Conservation (phyloP, 2,329 filamentous ascomycete species). For the Claviceps sp. region DNA sequence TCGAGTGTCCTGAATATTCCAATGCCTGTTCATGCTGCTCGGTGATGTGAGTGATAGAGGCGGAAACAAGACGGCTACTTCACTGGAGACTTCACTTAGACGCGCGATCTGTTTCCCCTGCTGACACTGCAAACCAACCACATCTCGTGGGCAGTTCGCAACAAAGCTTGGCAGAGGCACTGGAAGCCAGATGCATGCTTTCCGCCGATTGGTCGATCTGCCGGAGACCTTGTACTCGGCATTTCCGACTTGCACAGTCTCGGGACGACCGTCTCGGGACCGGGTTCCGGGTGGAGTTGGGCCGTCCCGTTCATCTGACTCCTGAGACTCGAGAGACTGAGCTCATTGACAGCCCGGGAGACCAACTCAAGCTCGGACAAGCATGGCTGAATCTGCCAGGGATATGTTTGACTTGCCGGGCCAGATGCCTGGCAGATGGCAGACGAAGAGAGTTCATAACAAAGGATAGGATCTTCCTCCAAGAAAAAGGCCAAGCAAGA, state of each 20-base stretch:
- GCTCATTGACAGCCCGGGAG: neutral
- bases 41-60: too few species aligned
- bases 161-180: neutral
- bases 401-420: too few species aligned
- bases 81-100: too few species aligned
- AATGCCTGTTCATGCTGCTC: too few species aligned
- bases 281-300: conserved; percentile 1
- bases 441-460: neutral
- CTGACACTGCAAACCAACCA: neutral
- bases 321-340: too few species aligned
- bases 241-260: neutral
- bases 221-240: neutral
- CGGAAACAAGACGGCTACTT: too few species aligned
- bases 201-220: neutral
- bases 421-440: neutral
- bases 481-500: too few species aligned
- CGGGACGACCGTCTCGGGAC: neutral
- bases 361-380: neutral
- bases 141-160: neutral
- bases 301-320: neutral
- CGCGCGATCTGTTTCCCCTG: too few species aligned
- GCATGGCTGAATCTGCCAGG: too few species aligned
- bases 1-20: too few species aligned
- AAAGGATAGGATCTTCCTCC: too few species aligned
- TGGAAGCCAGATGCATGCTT: neutral